Percentiles rank a stretch among this genome's conserved stretches.
These are phyloP conservation scores for Fusarium sp. DNA, from an alignment of 2,329 filamentous ascomycete species.

Conservation along the genomic window DNA sequence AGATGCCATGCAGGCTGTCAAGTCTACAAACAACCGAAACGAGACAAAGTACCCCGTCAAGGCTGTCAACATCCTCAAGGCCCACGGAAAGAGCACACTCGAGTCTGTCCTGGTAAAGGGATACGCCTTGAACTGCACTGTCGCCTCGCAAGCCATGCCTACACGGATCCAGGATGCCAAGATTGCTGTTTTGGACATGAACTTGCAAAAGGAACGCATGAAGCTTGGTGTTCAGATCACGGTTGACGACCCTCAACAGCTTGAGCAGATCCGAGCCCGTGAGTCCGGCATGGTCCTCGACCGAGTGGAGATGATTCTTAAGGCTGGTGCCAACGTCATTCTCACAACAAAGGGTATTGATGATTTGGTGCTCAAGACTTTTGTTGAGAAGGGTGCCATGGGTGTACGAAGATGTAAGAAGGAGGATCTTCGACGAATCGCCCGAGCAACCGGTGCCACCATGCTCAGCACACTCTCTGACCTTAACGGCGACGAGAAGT, in stretches of 20 bases:
- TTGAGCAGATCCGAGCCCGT: constrained; percentile 94
- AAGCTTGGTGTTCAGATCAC: constrained; percentile 99
- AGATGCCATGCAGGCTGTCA: constrained; percentile 92
- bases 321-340: constrained; percentile 94
- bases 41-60: constrained; percentile 98
- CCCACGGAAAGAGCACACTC: constrained; percentile 89
- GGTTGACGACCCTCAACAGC: constrained; percentile 94
- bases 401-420: constrained; percentile 97
- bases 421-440: constrained; percentile 95
- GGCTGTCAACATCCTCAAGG: constrained; percentile 98
- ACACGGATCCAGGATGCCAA: constrained; percentile 92
- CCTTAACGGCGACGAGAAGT: constrained; percentile 96
- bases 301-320: constrained; percentile 95
- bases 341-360: constrained; percentile 99
- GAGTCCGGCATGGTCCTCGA: constrained; percentile 95
- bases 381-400: constrained; percentile 95
- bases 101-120: constrained; percentile 95
- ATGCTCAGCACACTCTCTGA: constrained; percentile 94
- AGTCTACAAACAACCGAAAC: constrained; percentile 87
- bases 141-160: constrained; percentile 97
- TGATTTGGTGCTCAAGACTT: constrained; percentile 92
- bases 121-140: constrained; percentile 98
- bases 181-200: constrained; percentile 97
- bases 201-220: constrained; percentile 98
- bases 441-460: constrained; percentile 93